These are phyloP conservation scores for Nematodospora anomalae DNA, from an alignment of 1,139 yeast genomes.

Conservation along the genomic window DNA sequence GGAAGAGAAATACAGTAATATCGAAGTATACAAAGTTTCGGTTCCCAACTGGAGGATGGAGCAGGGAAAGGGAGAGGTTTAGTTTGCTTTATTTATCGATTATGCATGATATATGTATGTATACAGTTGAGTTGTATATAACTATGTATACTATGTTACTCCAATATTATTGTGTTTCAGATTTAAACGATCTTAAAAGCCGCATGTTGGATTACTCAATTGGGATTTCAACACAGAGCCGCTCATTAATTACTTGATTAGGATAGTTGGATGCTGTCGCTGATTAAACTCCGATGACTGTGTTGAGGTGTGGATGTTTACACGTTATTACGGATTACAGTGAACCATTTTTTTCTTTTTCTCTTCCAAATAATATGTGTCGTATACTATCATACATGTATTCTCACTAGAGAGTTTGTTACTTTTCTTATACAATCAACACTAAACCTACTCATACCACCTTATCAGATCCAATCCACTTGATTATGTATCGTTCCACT, in stretches of 20 bases:
- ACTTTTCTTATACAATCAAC: not conserved
- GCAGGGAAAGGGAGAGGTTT: too few species aligned
- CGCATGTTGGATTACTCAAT: too few species aligned
- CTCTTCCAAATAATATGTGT: not conserved
- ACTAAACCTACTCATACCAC: not conserved
- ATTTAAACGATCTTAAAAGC: slow-evolving; percentile 4
- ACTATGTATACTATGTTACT: too few species aligned
- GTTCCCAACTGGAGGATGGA: too few species aligned
- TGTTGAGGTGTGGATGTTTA: not conserved
- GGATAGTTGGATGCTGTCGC: too few species aligned
- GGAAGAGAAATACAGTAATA: not conserved
- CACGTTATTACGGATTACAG: slow-evolving; percentile 8
- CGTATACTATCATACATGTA: not conserved
- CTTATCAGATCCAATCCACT: not conserved
- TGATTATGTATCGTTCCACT: slow-evolving; percentile 6
- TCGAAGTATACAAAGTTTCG: not conserved
- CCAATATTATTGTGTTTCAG: too few species aligned
- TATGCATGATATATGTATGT: too few species aligned
- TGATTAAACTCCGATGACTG: not conserved
- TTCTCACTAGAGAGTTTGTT: too few species aligned
- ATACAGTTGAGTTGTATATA: too few species aligned
- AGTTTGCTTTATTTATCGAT: too few species aligned
- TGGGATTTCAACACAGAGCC: too few species aligned
- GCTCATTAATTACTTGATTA: not conserved
- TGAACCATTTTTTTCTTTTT: slow-evolving; percentile 7